These are phyloP conservation scores for Colletotrichum shisoi DNA, from an alignment of 2,329 filamentous ascomycete species.

Conservation along the genomic window DNA sequence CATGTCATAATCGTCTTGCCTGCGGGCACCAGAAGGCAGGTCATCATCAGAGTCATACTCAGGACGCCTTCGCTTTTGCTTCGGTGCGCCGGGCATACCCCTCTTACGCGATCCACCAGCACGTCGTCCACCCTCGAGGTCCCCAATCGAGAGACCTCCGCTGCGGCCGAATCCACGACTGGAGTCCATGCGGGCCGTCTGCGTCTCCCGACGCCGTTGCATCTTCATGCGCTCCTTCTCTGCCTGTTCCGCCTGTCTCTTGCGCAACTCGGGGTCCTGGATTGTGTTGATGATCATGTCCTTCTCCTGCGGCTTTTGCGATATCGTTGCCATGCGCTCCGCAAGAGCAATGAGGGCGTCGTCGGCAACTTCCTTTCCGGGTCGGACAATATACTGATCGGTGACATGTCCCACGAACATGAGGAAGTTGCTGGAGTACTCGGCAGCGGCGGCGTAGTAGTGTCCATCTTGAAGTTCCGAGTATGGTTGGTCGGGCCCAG, in stretches of 20 bases:
- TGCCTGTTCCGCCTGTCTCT: constrained; percentile 74
- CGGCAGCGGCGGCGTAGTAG: constrained; percentile 77
- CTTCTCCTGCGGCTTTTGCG: constrained; percentile 62
- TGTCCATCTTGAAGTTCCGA: constrained; percentile 74
- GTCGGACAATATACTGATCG: constrained; percentile 73
- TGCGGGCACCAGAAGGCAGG: constrained; percentile 65
- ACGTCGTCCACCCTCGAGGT: constrained; percentile 70
- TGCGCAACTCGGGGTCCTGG: constrained; percentile 77
- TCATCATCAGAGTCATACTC: constrained; percentile 84
- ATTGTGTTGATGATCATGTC: constrained; percentile 75
- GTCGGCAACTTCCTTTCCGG: constrained; percentile 73
- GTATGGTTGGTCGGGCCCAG: constrained; percentile 66
- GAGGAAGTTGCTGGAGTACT: constrained; percentile 71
- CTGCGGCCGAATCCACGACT: constrained; percentile 59
- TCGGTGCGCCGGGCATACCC: constrained; percentile 58
- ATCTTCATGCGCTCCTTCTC: constrained; percentile 77
- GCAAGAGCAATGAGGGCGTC: constrained; percentile 74
- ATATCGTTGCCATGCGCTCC: constrained; percentile 70
- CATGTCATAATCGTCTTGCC: constrained; percentile 77
- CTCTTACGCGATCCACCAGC: constrained; percentile 62
- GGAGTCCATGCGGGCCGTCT: constrained; percentile 69
- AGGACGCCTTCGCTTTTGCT: constrained; percentile 62
- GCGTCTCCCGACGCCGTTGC: constrained; percentile 72
- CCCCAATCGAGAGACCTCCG: constrained; percentile 70
- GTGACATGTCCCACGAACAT: constrained; percentile 79